Base-by-base conservation (phyloP, 352 stramenopile genomes). In the Phytophthora colocasiae region DNA sequence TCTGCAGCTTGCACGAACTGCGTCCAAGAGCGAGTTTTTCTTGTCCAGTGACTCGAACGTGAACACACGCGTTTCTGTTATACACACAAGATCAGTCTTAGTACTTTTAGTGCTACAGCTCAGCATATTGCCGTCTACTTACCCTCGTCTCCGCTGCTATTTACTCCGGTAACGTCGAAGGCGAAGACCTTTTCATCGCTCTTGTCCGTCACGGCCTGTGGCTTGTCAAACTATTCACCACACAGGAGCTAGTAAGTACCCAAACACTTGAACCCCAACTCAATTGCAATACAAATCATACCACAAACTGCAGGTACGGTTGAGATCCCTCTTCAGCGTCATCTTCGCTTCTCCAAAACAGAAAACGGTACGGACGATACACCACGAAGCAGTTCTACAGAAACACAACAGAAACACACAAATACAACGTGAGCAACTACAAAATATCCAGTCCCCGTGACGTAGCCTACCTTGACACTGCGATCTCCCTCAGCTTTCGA, bases 291-390 rank as follows among this genome's bases (percentile, higher is more conserved):
- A 19, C 48, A 17, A 49, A 40, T 75, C 78, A 2, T 76, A 95
- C 87, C 60, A 92, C 66, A 5, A 96, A 55, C 51, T 93, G 81
- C 27, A 87, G 55, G 24, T 74, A 53, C 17, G 87, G 81, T 32
- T 79, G 71, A 1, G 71, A 66, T 2, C 83, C 82, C 14, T 69
- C 69, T 36, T 93, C 83, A 12, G 84, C 81, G 61, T 96, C 87
- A 61, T 96, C 87, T 9, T 71, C 74, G 12, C 60, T 81, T 64
- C 92, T 96, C 87, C 87, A 96, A 26, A 96, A 52, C 26, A 94
- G 66, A 58, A 96, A 94, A 9, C 87, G 85, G 62, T 77, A 93
- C 5, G 83, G 58, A 17, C 84, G 87, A 67, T 92, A 94, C 22
- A 74, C 80, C 26, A 83, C 54, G 22, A 85, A 92, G 24, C 77